Percentiles rank a stretch among this genome's conserved stretches.
Conservation (phyloP, 768 basidiomycete species). For the Trametes elegans region DNA sequence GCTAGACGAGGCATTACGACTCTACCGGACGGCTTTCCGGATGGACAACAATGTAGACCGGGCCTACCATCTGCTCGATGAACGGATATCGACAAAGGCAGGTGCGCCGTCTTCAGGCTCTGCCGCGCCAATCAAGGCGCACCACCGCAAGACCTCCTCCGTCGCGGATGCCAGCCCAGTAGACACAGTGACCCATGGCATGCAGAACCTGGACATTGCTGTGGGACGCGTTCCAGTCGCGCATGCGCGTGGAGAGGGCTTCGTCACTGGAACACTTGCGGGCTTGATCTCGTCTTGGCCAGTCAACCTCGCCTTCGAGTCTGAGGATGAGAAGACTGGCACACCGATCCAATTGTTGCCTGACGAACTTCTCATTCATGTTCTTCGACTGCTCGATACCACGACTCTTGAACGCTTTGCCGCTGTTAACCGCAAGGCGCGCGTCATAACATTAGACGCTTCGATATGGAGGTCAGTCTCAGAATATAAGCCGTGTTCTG, state of each 20-base stretch:
- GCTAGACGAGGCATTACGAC: constrained; percentile 68
- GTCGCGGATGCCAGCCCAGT: background rate
- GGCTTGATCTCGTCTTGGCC: constrained; percentile 51
- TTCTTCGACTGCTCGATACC: constrained; percentile 66
- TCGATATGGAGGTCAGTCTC: constrained; percentile 70
- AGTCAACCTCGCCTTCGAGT: constrained; percentile 52
- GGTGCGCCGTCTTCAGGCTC: background rate
- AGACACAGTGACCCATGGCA: constrained; percentile 9
- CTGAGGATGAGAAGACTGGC: constrained; percentile 63
- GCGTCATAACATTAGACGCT: constrained; percentile 66
- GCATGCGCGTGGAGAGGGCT: constrained; percentile 15
- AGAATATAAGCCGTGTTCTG: background rate
- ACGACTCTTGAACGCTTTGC: constrained; percentile 78
- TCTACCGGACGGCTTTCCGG: constrained; percentile 82
- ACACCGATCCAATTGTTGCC: constrained; percentile 62
- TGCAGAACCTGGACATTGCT: constrained; percentile 11
- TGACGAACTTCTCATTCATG: constrained; percentile 68
- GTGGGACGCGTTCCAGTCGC: constrained; percentile 8
- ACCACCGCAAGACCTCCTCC: constrained; percentile 14
- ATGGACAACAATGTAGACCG: constrained; percentile 75
- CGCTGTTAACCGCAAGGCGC: constrained; percentile 66
- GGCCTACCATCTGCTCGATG: constrained; percentile 61
- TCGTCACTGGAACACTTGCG: constrained; percentile 43
- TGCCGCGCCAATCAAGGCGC: constrained; percentile 1
- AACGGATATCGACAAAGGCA: constrained; percentile 18